A percentile compares a stretch with the other conserved stretches of the same genome.
Conservation (phyloP, 306 rosid species). For the Canavalia ensiformis region DNA sequence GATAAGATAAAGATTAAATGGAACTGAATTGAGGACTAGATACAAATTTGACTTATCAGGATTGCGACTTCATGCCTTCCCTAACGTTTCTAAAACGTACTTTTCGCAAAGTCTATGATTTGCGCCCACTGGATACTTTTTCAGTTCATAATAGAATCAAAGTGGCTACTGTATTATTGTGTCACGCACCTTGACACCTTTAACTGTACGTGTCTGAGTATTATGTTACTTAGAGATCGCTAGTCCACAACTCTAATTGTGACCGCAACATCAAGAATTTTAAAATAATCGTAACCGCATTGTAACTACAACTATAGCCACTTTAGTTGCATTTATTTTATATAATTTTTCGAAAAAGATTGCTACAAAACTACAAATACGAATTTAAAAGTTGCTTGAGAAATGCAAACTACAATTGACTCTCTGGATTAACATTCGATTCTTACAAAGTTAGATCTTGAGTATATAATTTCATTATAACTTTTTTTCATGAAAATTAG, state of each 20-base stretch:
- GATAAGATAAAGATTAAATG: conserved; percentile 11
- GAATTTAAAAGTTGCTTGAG: neutral
- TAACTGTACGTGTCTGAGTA: conserved; percentile 60
- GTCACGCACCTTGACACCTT: conserved; percentile 39
- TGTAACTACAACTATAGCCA: too few species aligned
- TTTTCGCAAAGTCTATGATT: conserved; percentile 61
- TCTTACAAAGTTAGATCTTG: neutral
- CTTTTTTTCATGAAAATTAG: neutral
- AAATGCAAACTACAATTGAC: conserved; percentile 8
- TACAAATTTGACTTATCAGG: conserved; percentile 45
- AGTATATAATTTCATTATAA: neutral
- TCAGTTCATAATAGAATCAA: conserved; percentile 56
- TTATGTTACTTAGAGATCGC: conserved; percentile 40
- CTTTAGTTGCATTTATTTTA: too few species aligned
- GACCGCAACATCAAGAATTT: too few species aligned
- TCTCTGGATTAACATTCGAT: neutral
- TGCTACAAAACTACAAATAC: too few species aligned
- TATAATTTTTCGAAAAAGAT: too few species aligned
- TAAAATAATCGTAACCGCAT: too few species aligned
- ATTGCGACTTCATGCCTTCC: conserved; percentile 55
- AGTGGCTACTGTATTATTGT: conserved; percentile 62
- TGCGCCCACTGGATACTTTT: conserved; percentile 65
- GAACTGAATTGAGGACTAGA: conserved; percentile 42
- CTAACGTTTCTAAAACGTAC: conserved; percentile 55
- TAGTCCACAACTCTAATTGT: too few species aligned